phyloP scores from a whole-genome alignment of 306 rosid species.

The Acacia melanoxylon region DNA sequence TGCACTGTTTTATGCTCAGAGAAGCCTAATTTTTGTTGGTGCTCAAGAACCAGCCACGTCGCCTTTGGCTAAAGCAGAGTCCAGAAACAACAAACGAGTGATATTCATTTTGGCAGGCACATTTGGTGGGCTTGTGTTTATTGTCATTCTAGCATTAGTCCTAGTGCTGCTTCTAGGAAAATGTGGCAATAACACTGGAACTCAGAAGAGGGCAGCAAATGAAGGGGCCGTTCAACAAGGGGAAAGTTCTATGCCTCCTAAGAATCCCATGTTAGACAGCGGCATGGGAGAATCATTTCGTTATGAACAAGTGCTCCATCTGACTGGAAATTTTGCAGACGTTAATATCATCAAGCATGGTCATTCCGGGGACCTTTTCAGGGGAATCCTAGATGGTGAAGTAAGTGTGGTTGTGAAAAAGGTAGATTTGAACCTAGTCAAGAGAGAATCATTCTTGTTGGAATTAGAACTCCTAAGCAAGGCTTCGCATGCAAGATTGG shows the following conservation, averaged over 20 bases:
- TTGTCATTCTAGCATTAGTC: conserved; percentile 55
- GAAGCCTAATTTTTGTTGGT: conserved; percentile 39
- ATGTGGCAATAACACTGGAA: conserved; percentile 37
- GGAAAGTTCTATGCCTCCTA: conserved; percentile 51
- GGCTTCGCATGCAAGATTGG: conserved; percentile 73
- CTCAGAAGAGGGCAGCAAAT: conserved; percentile 48
- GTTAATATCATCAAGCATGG: conserved; percentile 75
- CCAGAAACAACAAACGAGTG: conserved; percentile 45
- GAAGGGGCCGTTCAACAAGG: conserved; percentile 53
- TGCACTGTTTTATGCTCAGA: conserved; percentile 51
- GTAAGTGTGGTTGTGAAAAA: conserved; percentile 69
- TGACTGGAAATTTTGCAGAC: conserved; percentile 66
- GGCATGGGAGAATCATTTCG: conserved; percentile 67
- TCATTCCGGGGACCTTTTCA: conserved; percentile 83
- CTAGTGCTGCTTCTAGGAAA: conserved; percentile 49
- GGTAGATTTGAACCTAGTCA: conserved; percentile 54
- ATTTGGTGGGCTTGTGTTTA: conserved; percentile 79
- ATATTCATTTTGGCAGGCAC: conserved; percentile 65
- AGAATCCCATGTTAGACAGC: conserved; percentile 40
- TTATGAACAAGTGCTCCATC: conserved; percentile 62
- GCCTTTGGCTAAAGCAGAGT: neutral
- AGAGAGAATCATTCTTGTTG: conserved; percentile 54
- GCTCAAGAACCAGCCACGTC: conserved; percentile 15
- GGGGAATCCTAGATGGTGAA: conserved; percentile 58
- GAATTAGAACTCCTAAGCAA: conserved; percentile 72